Evolutionary conservation across 345 rosid species (phyloP).

Genomic region (Pugionium cornutum): DNA sequence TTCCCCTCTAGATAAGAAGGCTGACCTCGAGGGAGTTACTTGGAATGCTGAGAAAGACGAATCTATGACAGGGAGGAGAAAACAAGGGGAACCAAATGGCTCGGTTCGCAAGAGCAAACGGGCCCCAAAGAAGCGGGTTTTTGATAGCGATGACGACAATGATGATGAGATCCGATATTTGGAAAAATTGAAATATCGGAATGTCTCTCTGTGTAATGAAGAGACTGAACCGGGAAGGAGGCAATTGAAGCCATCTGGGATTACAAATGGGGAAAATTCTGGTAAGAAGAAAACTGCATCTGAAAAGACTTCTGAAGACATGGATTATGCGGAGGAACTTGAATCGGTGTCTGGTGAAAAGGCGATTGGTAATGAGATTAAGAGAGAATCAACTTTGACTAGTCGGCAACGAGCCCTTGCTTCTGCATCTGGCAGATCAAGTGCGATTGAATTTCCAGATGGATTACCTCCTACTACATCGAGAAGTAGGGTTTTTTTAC

Average conservation of each 20-base stretch:
- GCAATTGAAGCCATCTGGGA: slow-evolving; percentile 59
- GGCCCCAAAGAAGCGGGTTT: slow-evolving; percentile 61
- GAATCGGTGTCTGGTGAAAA: slow-evolving; percentile 55
- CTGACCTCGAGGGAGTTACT: slow-evolving; percentile 63
- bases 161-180: slow-evolving; percentile 88
- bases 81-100: slow-evolving; percentile 59
- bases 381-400: slow-evolving; percentile 71
- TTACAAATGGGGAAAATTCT: slow-evolving; percentile 56
- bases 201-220: slow-evolving; percentile 45
- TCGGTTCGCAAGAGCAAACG: slow-evolving; percentile 78
- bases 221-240: slow-evolving; percentile 62
- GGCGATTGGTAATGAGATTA: slow-evolving; percentile 53
- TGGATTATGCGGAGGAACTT: slow-evolving; percentile 60
- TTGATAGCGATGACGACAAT: slow-evolving; percentile 62
- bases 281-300: slow-evolving; percentile 55
- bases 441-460: slow-evolving; percentile 72
- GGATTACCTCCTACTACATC: slow-evolving; percentile 85
- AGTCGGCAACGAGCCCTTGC: slow-evolving; percentile 92
- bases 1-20: slow-evolving; percentile 53
- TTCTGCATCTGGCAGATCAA: slow-evolving; percentile 62
- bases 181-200: slow-evolving; percentile 73
- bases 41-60: slow-evolving; percentile 70
- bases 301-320: slow-evolving; percentile 52
- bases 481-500: slow-evolving; percentile 62
- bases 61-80: slow-evolving; percentile 54